Conservation (phyloP, 805 yeast species). For the Ogataea pignaliae region DNA sequence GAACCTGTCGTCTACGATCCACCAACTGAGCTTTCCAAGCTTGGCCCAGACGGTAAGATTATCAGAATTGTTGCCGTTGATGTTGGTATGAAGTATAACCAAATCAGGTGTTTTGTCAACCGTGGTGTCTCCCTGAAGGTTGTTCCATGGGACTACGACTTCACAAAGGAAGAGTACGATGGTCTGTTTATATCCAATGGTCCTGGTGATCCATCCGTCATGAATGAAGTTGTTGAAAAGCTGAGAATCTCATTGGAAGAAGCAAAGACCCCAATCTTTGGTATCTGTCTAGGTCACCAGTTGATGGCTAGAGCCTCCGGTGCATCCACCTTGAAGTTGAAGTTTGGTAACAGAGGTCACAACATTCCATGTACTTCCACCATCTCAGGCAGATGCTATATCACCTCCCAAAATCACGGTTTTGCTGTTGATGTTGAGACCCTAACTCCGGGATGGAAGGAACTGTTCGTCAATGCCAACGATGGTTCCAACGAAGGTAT, state of each 20-base stretch:
- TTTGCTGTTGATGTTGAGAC: constrained; percentile 87
- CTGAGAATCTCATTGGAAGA: constrained; percentile 54
- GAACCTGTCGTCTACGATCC: constrained; percentile 78
- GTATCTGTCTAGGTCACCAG: constrained; percentile 98
- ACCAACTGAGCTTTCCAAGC: constrained; percentile 43
- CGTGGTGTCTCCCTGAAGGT: constrained; percentile 96
- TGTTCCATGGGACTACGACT: constrained; percentile 94
- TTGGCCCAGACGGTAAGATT: constrained; percentile 69
- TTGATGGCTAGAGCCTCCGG: constrained; percentile 93
- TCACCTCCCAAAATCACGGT: constrained; percentile 98
- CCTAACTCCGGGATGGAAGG: constrained; percentile 80
- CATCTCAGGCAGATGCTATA: constrained; percentile 90
- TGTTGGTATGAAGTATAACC: constrained; percentile 98
- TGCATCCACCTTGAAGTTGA: constrained; percentile 85
- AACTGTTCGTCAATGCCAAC: constrained; percentile 90
- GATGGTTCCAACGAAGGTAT: constrained; percentile 99
- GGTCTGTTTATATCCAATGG: constrained; percentile 97
- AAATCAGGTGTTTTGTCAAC: constrained; percentile 91
- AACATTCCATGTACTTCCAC: constrained; percentile 89
- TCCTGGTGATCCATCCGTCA: constrained; percentile 97
- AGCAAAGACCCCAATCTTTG: constrained; percentile 85
- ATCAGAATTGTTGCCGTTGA: constrained; percentile 86
- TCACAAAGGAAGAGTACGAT: constrained; percentile 75
- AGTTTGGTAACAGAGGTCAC: constrained; percentile 99
- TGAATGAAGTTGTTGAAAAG: constrained; percentile 61